A percentile compares a stretch with the other conserved stretches of the same genome.
phyloP scores from a whole-genome alignment of 257 asterid genomes.

The Hygrophila difformis region DNA sequence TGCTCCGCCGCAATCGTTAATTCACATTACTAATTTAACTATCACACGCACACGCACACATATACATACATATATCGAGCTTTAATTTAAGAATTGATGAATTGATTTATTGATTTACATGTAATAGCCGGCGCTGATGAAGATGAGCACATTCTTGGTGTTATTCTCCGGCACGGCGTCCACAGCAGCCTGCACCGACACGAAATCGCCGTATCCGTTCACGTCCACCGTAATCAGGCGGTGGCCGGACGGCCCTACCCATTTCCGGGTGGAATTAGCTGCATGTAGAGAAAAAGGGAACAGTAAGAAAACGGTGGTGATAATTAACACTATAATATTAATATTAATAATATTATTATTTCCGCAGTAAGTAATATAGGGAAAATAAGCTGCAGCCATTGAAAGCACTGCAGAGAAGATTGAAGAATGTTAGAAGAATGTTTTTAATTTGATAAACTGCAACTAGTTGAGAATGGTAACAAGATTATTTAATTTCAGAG shows the following conservation, averaged over 20 bases:
- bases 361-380: too few species aligned
- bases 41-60: background rate
- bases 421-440: too few species aligned
- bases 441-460: too few species aligned
- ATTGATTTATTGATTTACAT: conserved; percentile 25
- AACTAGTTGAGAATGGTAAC: too few species aligned
- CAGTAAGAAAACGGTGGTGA: too few species aligned
- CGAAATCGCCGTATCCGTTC: conserved; percentile 55
- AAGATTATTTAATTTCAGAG: too few species aligned
- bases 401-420: too few species aligned
- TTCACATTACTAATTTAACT: background rate
- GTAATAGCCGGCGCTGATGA: conserved; percentile 64
- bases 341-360: too few species aligned
- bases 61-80: background rate
- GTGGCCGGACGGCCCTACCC: conserved; percentile 76
- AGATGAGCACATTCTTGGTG: conserved; percentile 53
- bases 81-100: background rate
- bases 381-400: too few species aligned
- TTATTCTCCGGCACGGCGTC: conserved; percentile 57
- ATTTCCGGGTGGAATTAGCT: too few species aligned
- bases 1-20: conserved; percentile 14
- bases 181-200: conserved; percentile 67
- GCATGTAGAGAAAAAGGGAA: too few species aligned
- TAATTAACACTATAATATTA: too few species aligned
- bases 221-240: conserved; percentile 57